These are phyloP conservation scores for Hylodesmum podocarpum DNA, from an alignment of 306 rosid genomes.

Conservation along the genomic window DNA sequence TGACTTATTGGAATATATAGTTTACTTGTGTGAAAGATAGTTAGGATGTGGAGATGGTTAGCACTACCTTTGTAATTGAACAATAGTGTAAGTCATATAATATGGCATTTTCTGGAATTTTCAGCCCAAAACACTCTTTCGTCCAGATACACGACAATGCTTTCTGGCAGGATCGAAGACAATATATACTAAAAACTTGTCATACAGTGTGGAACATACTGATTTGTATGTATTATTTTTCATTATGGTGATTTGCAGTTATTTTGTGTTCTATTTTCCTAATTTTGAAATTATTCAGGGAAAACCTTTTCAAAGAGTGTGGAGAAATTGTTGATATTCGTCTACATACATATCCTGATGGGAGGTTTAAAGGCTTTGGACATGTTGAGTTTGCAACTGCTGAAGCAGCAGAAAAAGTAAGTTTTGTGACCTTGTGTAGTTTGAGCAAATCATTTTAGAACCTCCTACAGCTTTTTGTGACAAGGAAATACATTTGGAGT, in stretches of 20 bases:
- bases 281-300: constrained; percentile 45
- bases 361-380: constrained; percentile 70
- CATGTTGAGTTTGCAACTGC: constrained; percentile 72
- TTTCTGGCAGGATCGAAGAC: constrained; percentile 58
- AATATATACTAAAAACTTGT: constrained; percentile 60
- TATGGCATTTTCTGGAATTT: constrained; percentile 4
- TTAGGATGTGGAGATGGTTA: constrained; percentile 53
- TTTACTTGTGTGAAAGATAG: constrained; percentile 26
- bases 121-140: constrained; percentile 69
- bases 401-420: constrained; percentile 64
- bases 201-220: constrained; percentile 44
- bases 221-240: constrained; percentile 63
- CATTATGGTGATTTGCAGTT: neutral
- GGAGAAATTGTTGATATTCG: constrained; percentile 70
- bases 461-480: neutral
- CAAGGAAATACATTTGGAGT: too few relatives aligned
- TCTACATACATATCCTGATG: constrained; percentile 45
- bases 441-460: neutral
- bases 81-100: neutral
- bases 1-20: neutral
- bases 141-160: too few relatives aligned
- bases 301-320: constrained; percentile 58
- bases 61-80: constrained; percentile 44
- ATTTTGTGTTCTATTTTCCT: constrained; percentile 3
- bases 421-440: constrained; percentile 18